Conservation (phyloP, 495 filamentous ascomycete species). For the Aspergillus cavernicola region DNA sequence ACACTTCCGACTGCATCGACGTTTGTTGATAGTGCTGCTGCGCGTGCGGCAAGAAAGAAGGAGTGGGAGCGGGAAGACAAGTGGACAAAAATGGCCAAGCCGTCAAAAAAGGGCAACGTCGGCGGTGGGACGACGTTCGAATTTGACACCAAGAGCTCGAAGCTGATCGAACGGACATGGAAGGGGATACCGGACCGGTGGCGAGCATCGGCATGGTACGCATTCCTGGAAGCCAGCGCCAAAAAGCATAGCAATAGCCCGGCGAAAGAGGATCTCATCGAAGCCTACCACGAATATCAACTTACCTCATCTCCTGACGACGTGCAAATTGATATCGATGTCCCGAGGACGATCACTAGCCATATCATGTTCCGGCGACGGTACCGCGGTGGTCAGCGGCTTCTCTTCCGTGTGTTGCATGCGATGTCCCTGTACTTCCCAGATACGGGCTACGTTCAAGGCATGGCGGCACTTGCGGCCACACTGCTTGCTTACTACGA, state of each 20-base stretch:
- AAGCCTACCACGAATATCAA: constrained; percentile 65
- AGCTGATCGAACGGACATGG: constrained; percentile 89
- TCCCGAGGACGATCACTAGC: constrained; percentile 89
- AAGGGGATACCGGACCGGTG: constrained; percentile 98
- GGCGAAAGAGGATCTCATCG: constrained; percentile 68
- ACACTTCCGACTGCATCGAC: constrained; percentile 67
- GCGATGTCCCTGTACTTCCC: constrained; percentile 88
- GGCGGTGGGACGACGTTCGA: constrained; percentile 88
- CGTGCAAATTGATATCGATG: constrained; percentile 95
- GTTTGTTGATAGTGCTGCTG: constrained; percentile 54
- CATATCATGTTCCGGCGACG: constrained; percentile 97
- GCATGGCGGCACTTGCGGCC: constrained; percentile 91
- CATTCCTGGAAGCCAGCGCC: constrained; percentile 85
- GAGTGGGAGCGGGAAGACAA: constrained; percentile 87
- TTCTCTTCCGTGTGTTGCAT: constrained; percentile 91
- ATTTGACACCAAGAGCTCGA: constrained; percentile 79
- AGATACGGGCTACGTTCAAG: constrained; percentile 92
- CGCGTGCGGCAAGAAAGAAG: constrained; percentile 65
- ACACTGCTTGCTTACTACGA: constrained; percentile 96
- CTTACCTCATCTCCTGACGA: constrained; percentile 79
- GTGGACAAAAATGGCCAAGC: constrained; percentile 93
- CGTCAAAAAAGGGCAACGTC: constrained; percentile 47
- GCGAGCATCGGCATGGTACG: constrained; percentile 90
- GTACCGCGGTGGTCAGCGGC: constrained; percentile 85
- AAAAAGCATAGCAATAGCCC: constrained; percentile 55